These are phyloP conservation scores for Zymoseptoria crescenta DNA, from an alignment of 2,329 filamentous ascomycete species.

Conservation along the genomic window DNA sequence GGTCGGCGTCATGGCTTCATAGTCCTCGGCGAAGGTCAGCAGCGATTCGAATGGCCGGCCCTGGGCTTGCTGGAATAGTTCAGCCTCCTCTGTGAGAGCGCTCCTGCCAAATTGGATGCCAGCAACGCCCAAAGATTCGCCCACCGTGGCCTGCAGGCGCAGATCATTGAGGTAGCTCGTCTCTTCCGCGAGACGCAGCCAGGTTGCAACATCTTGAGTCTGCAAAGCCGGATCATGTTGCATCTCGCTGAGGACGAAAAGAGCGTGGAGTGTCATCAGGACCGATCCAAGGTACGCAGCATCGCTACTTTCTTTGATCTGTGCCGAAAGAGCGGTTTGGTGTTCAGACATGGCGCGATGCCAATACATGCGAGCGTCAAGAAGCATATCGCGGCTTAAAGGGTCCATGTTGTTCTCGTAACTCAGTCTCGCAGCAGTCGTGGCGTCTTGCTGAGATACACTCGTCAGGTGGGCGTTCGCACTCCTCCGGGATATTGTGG, in stretches of 20 bases:
- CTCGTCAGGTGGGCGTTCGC: neutral
- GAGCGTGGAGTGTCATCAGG: slow-evolving; percentile 17
- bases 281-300: slow-evolving; percentile 19
- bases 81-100: slow-evolving; percentile 12
- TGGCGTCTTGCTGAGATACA: slow-evolving; percentile 2
- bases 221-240: slow-evolving; percentile 13
- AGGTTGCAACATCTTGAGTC: slow-evolving; percentile 15
- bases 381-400: slow-evolving; percentile 15
- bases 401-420: neutral
- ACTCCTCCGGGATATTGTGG: neutral
- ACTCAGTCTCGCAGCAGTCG: slow-evolving; percentile 3
- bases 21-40: slow-evolving; percentile 17
- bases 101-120: slow-evolving; percentile 18
- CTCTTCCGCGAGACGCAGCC: slow-evolving; percentile 19
- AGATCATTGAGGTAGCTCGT: slow-evolving; percentile 14
- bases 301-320: slow-evolving; percentile 16
- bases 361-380: slow-evolving; percentile 18
- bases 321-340: slow-evolving; percentile 8
- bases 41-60: slow-evolving; percentile 19
- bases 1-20: slow-evolving; percentile 12
- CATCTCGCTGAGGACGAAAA: slow-evolving; percentile 19
- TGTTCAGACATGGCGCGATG: slow-evolving; percentile 22
- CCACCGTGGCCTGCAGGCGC: slow-evolving; percentile 11
- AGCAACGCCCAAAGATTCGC: slow-evolving; percentile 10
- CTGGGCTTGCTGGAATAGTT: slow-evolving; percentile 17